Evolutionary conservation across 805 yeast species (phyloP), one percentile per base, ranked within the genome.

Genomic region (Wickerhamiella australiensis): DNA sequence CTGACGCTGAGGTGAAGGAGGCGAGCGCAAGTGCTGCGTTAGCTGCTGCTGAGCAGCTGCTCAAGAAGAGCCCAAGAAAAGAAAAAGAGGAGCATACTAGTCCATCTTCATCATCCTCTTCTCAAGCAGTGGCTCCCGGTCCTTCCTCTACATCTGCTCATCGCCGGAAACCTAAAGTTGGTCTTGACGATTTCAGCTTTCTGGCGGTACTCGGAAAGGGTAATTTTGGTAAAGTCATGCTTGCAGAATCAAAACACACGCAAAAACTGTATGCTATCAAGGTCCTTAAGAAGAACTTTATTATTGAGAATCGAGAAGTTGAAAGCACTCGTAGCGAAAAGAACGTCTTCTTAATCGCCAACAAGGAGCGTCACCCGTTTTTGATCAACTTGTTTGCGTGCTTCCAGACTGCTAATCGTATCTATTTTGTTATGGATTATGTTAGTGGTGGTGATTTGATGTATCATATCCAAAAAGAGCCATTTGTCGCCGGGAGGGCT

Each of bases 371-470:
- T 57, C 96, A 92, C 69, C 99, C 99, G 38, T 92, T 92, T 68
- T 73, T 92, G 62, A 74, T 92, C 58, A 87, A 87, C 59, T 70
- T 92, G 54, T 90, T 81, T 63, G 92, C 96, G 61, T 88, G 96
- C 60, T 92, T 92, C 75, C 99, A 92, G 68, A 92, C 98, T 0
- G 98, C 92, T 57, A 92, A 94, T 63, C 78, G 98, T 62, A 84
- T 92, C 38, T 92, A 92, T 65, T 92, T 92, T 68, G 98, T 94
- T 13, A 92, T 92, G 99, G 97, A 92, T 65, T 92, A 87, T 62
- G 82, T 92, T 47, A 80, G 94, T 18, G 99, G 98, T 52, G 99
- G 99, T 65, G 99, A 92, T 69, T 75, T 92, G 61, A 92, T 92
- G 98, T 88, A 96, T 94, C 99, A 92, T 65, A 94, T 92, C 59